Conservation (phyloP, 2,329 filamentous ascomycete species). For the Alternaria ventricosa region DNA sequence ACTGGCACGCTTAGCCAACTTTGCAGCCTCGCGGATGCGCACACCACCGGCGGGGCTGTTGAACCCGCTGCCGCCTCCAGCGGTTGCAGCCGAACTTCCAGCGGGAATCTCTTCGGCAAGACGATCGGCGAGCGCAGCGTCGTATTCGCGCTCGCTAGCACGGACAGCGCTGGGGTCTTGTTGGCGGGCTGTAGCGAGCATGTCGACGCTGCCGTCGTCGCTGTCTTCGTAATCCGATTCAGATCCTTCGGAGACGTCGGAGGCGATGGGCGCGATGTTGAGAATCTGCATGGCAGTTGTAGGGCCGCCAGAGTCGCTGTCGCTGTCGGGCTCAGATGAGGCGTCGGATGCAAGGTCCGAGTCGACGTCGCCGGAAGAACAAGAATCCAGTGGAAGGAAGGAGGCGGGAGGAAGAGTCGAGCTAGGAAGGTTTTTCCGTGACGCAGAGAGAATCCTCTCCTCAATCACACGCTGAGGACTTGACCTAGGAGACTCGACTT, state of each 20-base stretch:
- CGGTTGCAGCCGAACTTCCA: conserved; percentile 57
- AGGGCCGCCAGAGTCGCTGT: conserved; percentile 13
- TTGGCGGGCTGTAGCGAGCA: conserved; percentile 54
- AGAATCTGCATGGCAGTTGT: conserved; percentile 36
- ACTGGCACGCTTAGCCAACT: neutral
- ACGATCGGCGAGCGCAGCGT: conserved; percentile 55
- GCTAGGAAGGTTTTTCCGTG: conserved; percentile 67
- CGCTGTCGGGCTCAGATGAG: conserved; percentile 34
- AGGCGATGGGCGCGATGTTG: conserved; percentile 29
- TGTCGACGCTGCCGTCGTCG: conserved; percentile 51
- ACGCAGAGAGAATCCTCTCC: conserved; percentile 69
- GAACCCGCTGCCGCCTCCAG: conserved; percentile 57
- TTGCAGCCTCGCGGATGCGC: neutral
- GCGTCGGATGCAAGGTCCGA: conserved; percentile 48
- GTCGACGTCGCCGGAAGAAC: conserved; percentile 42
- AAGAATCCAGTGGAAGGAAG: conserved; percentile 50
- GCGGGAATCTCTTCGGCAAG: conserved; percentile 57
- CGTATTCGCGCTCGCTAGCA: conserved; percentile 55
- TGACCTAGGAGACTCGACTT: conserved; percentile 7
- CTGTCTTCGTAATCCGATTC: conserved; percentile 37
- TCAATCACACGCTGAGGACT: conserved; percentile 55
- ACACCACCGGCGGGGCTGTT: conserved; percentile 44
- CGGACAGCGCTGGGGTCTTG: conserved; percentile 52
- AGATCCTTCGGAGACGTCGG: conserved; percentile 7
- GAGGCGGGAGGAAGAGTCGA: conserved; percentile 55